Conservation (phyloP, 192 early-diverging fungal genomes). For the Coemansia furcata region DNA sequence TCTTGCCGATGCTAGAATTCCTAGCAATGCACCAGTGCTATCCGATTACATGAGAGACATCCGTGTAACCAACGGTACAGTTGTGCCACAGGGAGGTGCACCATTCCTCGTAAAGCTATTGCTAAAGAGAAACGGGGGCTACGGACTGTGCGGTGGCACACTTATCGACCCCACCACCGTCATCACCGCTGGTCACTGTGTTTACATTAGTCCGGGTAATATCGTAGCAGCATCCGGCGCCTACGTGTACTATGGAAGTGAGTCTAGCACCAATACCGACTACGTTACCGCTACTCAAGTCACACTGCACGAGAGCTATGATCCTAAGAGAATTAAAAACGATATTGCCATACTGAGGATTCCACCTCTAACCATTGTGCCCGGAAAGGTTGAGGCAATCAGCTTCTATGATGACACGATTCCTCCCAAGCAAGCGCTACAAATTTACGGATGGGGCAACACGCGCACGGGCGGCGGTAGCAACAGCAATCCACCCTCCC, state of each 20-base stretch:
- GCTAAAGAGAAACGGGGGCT: neutral
- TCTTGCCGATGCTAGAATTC: neutral
- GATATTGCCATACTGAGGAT: slow-evolving; percentile 45
- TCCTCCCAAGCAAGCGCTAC: slow-evolving; percentile 16
- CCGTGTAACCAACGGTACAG: slow-evolving; percentile 48
- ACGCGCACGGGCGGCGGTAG: slow-evolving; percentile 24
- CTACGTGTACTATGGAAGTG: slow-evolving; percentile 30
- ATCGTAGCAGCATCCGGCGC: neutral
- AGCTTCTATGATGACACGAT: slow-evolving; percentile 24
- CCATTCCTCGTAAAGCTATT: slow-evolving; percentile 30
- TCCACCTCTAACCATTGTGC: slow-evolving; percentile 8
- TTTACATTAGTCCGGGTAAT: neutral
- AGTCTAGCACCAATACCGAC: neutral
- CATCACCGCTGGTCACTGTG: slow-evolving; percentile 43
- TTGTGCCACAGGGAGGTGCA: slow-evolving; percentile 22
- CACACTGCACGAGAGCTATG: slow-evolving; percentile 28
- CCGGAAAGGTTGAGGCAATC: slow-evolving; percentile 20
- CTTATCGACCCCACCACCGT: slow-evolving; percentile 36
- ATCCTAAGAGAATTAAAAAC: slow-evolving; percentile 12
- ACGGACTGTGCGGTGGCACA: slow-evolving; percentile 43
- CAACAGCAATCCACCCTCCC: slow-evolving; percentile 4
- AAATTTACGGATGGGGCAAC: slow-evolving; percentile 46
- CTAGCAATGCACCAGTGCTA: neutral
- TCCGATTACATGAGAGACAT: slow-evolving; percentile 6
- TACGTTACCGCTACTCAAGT: slow-evolving; percentile 22